These are phyloP conservation scores for Paraconiothyrium sp. DNA, from an alignment of 2,329 filamentous ascomycete genomes.

Conservation along the genomic window DNA sequence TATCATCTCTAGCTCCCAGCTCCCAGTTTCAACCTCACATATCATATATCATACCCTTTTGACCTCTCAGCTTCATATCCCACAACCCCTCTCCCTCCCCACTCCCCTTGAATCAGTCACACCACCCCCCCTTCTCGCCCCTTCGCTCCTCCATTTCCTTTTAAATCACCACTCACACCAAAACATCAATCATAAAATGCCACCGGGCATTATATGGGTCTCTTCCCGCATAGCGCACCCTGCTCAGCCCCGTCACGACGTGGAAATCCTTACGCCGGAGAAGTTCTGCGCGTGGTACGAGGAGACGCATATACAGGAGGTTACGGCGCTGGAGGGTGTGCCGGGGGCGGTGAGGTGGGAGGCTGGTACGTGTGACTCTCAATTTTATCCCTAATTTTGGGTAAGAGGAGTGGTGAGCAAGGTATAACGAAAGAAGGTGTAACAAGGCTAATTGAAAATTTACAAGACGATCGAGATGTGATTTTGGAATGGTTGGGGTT, in stretches of 20 bases:
- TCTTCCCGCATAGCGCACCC: conserved; percentile 28
- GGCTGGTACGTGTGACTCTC: conserved; percentile 16
- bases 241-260: not conserved
- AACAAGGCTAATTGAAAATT: no score
- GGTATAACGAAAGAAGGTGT: no score
- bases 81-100: not conserved
- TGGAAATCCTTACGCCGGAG: not conserved
- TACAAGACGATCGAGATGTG: no score
- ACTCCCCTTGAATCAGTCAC: no score
- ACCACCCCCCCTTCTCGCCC: no score
- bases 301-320: conserved; percentile 33
- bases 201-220: conserved; percentile 40
- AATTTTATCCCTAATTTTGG: no score
- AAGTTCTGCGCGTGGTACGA: conserved; percentile 25
- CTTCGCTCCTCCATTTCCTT: not conserved
- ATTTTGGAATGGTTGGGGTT: no score
- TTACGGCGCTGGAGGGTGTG: conserved; percentile 35
- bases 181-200: conserved; percentile 22
- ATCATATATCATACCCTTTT: no score
- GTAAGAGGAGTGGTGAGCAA: no score
- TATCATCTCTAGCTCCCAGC: not conserved
- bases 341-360: conserved; percentile 37
- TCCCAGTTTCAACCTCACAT: not conserved
- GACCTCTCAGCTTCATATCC: no score
- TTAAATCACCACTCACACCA: not conserved